A percentile compares a stretch with the other conserved stretches of the same genome.
These are phyloP conservation scores for Cruciata laevipes DNA, from an alignment of 257 asterid genomes.

Conservation along the genomic window DNA sequence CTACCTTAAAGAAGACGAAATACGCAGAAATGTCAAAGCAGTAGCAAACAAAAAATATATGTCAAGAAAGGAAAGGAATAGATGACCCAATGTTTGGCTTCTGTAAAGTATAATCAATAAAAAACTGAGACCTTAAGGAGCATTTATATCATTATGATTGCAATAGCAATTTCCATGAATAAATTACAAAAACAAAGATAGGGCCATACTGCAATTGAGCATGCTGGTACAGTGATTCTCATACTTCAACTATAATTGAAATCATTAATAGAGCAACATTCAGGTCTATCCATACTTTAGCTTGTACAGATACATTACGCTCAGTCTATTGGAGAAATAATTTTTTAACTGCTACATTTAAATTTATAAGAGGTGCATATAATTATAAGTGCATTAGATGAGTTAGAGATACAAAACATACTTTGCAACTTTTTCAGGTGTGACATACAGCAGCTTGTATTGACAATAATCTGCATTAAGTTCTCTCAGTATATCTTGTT, in stretches of 20 bases:
- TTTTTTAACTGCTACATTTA: background rate
- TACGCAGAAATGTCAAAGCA: no score
- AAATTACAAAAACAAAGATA: background rate
- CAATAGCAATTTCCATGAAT: background rate
- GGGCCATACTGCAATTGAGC: background rate
- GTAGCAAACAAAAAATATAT: no score
- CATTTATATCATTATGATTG: background rate
- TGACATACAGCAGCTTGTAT: conserved; percentile 86
- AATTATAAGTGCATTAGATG: background rate
- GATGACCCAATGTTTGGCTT: background rate
- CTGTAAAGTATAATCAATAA: background rate
- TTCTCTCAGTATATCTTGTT: conserved; percentile 94
- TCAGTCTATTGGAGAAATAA: background rate
- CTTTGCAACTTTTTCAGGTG: conserved; percentile 98
- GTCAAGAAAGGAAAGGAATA: background rate
- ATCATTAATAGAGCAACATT: background rate
- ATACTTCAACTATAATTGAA: background rate
- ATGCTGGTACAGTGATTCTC: background rate
- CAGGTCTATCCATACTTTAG: conserved; percentile 3
- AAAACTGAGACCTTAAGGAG: background rate
- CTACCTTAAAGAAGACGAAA: background rate
- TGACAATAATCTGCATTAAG: conserved; percentile 62
- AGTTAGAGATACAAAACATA: conserved; percentile 28
- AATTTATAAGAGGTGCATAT: background rate
- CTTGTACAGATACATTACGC: background rate